Evolutionary conservation across 139 green algal species (phyloP), one percentile per base, ranked within the genome.

Genomic region (Coccomyxa sp.): DNA sequence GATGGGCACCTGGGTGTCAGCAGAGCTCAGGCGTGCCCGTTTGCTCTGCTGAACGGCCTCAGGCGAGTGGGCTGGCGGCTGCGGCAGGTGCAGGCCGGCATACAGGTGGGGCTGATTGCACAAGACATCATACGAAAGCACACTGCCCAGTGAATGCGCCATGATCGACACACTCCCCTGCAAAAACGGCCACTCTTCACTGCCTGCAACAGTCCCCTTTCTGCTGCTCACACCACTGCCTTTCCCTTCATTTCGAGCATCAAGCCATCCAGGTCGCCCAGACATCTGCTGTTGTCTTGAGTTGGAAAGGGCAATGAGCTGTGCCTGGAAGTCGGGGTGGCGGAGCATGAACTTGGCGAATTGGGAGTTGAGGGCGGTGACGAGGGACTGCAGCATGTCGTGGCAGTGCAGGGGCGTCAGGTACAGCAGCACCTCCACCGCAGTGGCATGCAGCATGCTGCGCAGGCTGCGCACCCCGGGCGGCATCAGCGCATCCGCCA

Each of bases 391-490:
- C 32, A 95, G 81, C 76, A 96, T 94, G 77, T 92, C 86, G 10
- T 89, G 85, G 67, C 87, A 87, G 87, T 96, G 88, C 18, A 82
- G 63, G 0, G 93, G 93, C 7, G 88, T 93, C 81, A 96, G 86
- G 86, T 93, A 96, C 66, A 93, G 91, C 80, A 96, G 89, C 84
- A 96, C 88, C 85, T 96, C 93, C 67, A 96, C 90, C 25, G 91
- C 90, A 0, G 92, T 96, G 45, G 84, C 86, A 81, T 91, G 90
- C 63, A 96, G 80, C 71, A 86, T 88, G 58, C 79, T 80, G 13
- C 81, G 83, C 67, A 89, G 77, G 31, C 28, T 59, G 0, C 82
- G 74, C 7, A 95, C 81, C 28, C 91, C 88, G 10, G 91, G 77
- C n/a, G 94, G 87, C 83, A 90, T 92, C 32, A 95, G 86, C 45